Conservation (phyloP, 2,329 filamentous ascomycete species). For the Metarhizium sp. region DNA sequence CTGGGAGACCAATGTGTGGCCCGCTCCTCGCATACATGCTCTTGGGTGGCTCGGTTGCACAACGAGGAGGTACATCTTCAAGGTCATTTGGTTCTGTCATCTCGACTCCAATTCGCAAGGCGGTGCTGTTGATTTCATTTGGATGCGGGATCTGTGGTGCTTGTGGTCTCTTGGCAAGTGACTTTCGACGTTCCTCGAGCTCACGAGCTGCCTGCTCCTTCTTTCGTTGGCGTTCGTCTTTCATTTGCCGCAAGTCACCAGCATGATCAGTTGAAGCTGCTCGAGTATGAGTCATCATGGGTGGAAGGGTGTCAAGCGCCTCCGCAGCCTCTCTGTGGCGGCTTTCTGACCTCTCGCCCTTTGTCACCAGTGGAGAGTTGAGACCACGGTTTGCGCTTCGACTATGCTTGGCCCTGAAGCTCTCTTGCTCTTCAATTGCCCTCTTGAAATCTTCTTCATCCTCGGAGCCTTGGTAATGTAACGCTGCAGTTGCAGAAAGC, state of each 20-base stretch:
- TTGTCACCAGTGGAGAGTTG: constrained; percentile 24
- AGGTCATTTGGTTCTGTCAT: constrained; percentile 31
- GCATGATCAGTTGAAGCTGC: constrained; percentile 36
- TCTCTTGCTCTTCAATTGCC: constrained; percentile 44
- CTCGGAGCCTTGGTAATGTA: constrained; percentile 38
- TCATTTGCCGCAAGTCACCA: constrained; percentile 46
- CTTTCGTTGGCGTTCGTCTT: constrained; percentile 53
- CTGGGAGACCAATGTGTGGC: constrained; percentile 67
- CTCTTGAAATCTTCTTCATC: constrained; percentile 53
- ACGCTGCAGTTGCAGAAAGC: constrained; percentile 44
- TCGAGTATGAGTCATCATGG: constrained; percentile 19
- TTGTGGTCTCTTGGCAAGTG: constrained; percentile 69
- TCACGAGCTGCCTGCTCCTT: constrained; percentile 74
- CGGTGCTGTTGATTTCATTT: constrained; percentile 31
- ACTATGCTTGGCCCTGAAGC: constrained; percentile 45
- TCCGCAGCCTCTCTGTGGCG: constrained; percentile 25
- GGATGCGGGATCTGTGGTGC: constrained; percentile 76
- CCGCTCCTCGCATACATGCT: constrained; percentile 40
- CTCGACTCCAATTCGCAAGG: constrained; percentile 26
- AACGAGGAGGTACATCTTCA: constrained; percentile 43
- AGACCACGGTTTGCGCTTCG: constrained; percentile 37
- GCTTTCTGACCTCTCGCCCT: constrained; percentile 29
- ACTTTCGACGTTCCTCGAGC: constrained; percentile 79
- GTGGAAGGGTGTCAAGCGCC: constrained; percentile 20
- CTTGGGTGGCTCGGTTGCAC: constrained; percentile 54